phyloP scores from a whole-genome alignment of 768 basidiomycete species.

The Phlebiopsis flavidoalba region DNA sequence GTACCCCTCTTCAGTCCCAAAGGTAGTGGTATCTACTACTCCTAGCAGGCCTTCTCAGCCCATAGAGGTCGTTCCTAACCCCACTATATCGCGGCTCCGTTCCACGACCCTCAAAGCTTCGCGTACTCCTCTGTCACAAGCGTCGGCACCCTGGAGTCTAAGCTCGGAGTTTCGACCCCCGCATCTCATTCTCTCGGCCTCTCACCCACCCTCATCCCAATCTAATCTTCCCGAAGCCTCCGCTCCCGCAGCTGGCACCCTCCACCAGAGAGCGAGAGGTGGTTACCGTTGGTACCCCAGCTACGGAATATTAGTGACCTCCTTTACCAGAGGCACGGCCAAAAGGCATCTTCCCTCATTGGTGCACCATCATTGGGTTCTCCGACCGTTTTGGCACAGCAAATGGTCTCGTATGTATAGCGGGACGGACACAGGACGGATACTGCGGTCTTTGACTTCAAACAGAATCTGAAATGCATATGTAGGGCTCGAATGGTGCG shows the following conservation, averaged over 20 bases:
- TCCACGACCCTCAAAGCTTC: conserved; percentile 53
- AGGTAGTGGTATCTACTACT: conserved; percentile 31
- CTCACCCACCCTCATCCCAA: conserved; percentile 62
- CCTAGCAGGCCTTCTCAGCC: conserved; percentile 31
- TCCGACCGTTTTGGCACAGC: conserved; percentile 81
- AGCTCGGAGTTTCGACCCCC: conserved; percentile 44
- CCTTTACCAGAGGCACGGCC: conserved; percentile 46
- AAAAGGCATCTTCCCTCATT: conserved; percentile 59
- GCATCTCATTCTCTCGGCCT: conserved; percentile 67
- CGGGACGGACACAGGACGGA: conserved; percentile 75
- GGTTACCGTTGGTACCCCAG: conserved; percentile 74
- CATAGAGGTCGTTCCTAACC: conserved; percentile 59
- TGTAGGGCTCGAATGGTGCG: conserved; percentile 67
- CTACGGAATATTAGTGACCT: conserved; percentile 55
- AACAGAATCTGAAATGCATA: conserved; percentile 74
- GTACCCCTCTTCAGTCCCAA: conserved; percentile 32
- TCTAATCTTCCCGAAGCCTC: conserved; percentile 37
- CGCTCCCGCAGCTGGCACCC: conserved; percentile 17
- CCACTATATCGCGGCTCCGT: conserved; percentile 75
- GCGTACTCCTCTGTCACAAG: conserved; percentile 39
- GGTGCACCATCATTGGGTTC: conserved; percentile 52
- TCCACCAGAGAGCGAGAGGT: conserved; percentile 40
- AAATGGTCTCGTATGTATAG: conserved; percentile 86
- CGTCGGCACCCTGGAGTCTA: conserved; percentile 38
- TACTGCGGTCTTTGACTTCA: conserved; percentile 88